Evolutionary conservation across 2,329 filamentous ascomycete species (phyloP).

Genomic region (Exserohilum turcica): DNA sequence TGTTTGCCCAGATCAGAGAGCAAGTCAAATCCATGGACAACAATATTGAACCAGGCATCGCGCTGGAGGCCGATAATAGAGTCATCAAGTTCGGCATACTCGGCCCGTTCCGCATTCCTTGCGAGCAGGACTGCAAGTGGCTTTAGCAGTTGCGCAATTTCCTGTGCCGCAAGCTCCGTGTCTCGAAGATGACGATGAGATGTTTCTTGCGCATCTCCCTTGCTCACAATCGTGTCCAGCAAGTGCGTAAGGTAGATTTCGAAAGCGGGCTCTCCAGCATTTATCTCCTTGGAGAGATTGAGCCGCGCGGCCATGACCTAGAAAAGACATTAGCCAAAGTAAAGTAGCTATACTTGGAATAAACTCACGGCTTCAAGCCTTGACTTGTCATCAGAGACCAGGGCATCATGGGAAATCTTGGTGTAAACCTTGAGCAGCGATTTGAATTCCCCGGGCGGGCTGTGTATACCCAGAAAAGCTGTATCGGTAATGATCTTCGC

Average conservation of each 20-base stretch:
- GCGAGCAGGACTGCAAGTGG: slow-evolving; percentile 87
- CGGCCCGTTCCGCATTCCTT: slow-evolving; percentile 55
- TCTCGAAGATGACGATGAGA: slow-evolving; percentile 75
- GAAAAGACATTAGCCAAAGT: slow-evolving; percentile 5
- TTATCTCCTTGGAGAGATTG: slow-evolving; percentile 73
- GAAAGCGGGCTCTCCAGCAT: slow-evolving; percentile 73
- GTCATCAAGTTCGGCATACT: slow-evolving; percentile 60
- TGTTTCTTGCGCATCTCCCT: slow-evolving; percentile 80
- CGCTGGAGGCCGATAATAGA: slow-evolving; percentile 71
- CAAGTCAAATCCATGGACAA: slow-evolving; percentile 86
- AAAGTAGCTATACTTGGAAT: not conserved
- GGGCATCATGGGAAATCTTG: slow-evolving; percentile 73
- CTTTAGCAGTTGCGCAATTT: slow-evolving; percentile 85
- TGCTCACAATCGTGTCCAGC: slow-evolving; percentile 84
- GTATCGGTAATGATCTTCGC: slow-evolving; percentile 83
- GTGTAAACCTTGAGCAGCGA: slow-evolving; percentile 83
- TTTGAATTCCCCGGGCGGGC: slow-evolving; percentile 81
- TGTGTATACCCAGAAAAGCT: slow-evolving; percentile 75
- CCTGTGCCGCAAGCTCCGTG: slow-evolving; percentile 78
- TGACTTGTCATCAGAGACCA: slow-evolving; percentile 69
- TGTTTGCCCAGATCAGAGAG: slow-evolving; percentile 74
- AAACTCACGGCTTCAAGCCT: slow-evolving; percentile 72
- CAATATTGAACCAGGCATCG: slow-evolving; percentile 98
- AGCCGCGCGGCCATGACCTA: slow-evolving; percentile 80
- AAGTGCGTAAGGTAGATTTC: slow-evolving; percentile 83